A percentile compares a stretch with the other conserved stretches of the same genome.
Evolutionary conservation across 2,329 filamentous ascomycete species (phyloP).

Genomic region (Monosporascus sp.): DNA sequence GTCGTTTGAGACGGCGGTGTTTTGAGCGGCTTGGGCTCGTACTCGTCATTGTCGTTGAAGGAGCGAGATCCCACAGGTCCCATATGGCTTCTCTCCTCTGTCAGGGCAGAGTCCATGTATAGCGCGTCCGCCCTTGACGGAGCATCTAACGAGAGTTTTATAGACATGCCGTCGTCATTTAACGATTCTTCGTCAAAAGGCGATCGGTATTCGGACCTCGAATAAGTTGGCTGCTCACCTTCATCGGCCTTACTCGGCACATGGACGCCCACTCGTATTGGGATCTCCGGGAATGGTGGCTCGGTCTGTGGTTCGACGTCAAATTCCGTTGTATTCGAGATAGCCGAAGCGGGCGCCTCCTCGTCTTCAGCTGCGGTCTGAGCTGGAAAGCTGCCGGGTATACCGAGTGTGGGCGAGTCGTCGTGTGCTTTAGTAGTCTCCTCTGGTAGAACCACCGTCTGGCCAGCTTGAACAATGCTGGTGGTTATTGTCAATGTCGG

Average conservation of each 20-base stretch:
- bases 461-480: slow-evolving; percentile 7
- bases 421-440: slow-evolving; percentile 13
- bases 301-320: slow-evolving; percentile 68
- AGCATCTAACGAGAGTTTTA: slow-evolving; percentile 37
- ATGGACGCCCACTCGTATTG: slow-evolving; percentile 14
- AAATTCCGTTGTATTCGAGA: slow-evolving; percentile 64
- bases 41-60: slow-evolving; percentile 31
- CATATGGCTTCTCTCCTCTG: slow-evolving; percentile 18
- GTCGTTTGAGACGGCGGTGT: slow-evolving; percentile 39
- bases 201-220: slow-evolving; percentile 42
- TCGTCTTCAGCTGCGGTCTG: slow-evolving; percentile 36
- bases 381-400: slow-evolving; percentile 58
- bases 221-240: slow-evolving; percentile 18
- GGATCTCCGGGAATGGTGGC: slow-evolving; percentile 34
- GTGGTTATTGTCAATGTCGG: slow-evolving; percentile 16
- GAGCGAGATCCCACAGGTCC: slow-evolving; percentile 24
- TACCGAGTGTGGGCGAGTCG: slow-evolving; percentile 63
- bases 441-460: slow-evolving; percentile 5
- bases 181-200: slow-evolving; percentile 43
- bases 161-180: slow-evolving; percentile 34
- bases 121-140: slow-evolving; percentile 16
- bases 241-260: slow-evolving; percentile 16
- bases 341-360: slow-evolving; percentile 51
- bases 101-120: slow-evolving; percentile 21
- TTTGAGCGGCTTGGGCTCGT: slow-evolving; percentile 36